phyloP scores from a whole-genome alignment of 1,139 yeast genomes.

The Nakaseomyces nivariensis region DNA sequence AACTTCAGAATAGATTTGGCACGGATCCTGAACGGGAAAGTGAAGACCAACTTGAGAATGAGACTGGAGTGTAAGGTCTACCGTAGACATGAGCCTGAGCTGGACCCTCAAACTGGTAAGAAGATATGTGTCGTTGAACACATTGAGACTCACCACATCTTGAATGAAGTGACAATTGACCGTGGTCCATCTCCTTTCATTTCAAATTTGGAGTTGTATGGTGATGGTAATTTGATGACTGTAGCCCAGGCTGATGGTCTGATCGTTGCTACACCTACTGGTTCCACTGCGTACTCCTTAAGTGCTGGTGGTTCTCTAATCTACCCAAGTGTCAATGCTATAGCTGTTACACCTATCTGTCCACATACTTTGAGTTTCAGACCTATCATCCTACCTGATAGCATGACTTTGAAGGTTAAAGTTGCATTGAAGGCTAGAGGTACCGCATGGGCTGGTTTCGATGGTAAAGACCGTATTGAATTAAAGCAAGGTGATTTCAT shows the following conservation, averaged over 20 bases:
- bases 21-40: constrained; percentile 55
- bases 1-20: constrained; percentile 50
- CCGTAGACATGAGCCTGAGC: constrained; percentile 20
- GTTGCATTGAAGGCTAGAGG: constrained; percentile 59
- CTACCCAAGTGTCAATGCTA: constrained; percentile 83
- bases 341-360: constrained; percentile 83
- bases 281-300: constrained; percentile 82
- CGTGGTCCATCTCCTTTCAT: constrained; percentile 86
- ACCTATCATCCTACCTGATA: constrained; percentile 78
- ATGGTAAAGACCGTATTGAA: constrained; percentile 71
- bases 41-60: constrained; percentile 71
- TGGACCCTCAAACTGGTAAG: constrained; percentile 15
- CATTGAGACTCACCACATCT: constrained; percentile 65
- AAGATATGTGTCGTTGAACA: constrained; percentile 42
- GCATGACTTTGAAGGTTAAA: constrained; percentile 66
- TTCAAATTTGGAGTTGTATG: constrained; percentile 72
- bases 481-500: constrained; percentile 66
- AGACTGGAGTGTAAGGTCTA: constrained; percentile 62
- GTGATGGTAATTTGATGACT: constrained; percentile 69
- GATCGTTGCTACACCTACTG: constrained; percentile 84
- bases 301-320: constrained; percentile 88
- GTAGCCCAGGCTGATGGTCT: constrained; percentile 88
- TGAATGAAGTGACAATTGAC: constrained; percentile 77
- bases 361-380: constrained; percentile 86
- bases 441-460: constrained; percentile 88